phyloP scores from a whole-genome alignment of 805 yeast species.

The Barnettozyma pratensis region DNA sequence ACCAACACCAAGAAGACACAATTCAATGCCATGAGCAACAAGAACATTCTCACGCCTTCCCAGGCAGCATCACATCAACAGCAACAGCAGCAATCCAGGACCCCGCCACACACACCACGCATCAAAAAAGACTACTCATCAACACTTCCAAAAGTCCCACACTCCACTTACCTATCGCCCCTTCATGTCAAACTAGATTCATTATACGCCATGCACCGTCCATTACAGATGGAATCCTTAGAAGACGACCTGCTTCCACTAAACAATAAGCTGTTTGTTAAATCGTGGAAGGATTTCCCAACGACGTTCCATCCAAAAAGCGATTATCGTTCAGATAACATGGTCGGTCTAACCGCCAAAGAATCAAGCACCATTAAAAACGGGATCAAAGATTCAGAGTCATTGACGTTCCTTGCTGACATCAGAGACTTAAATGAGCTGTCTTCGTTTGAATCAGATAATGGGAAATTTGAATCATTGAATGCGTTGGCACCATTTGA shows the following conservation, averaged over 20 bases:
- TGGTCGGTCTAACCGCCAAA: neutral
- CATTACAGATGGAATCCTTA: constrained; percentile 19
- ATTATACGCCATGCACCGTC: constrained; percentile 21
- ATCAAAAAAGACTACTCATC: constrained; percentile 18
- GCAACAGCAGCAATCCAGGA: neutral
- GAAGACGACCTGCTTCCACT: constrained; percentile 27
- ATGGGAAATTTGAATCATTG: neutral
- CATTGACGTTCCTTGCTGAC: no score
- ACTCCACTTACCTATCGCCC: constrained; percentile 14
- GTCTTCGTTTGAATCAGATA: no score
- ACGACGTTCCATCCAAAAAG: neutral
- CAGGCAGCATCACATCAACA: neutral
- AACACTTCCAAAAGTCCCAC: constrained; percentile 13
- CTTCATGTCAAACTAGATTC: constrained; percentile 16
- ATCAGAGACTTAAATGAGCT: no score
- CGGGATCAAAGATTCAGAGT: no score
- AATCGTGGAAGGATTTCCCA: neutral
- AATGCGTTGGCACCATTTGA: constrained; percentile 15
- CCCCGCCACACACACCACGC: neutral
- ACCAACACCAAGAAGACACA: constrained; percentile 5
- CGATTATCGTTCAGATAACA: neutral
- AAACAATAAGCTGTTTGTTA: neutral
- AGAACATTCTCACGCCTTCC: constrained; percentile 12
- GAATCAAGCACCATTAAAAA: neutral
- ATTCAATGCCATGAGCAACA: constrained; percentile 25